Conservation (phyloP, 495 filamentous ascomycete species). For the Tuber melanosporum region DNA sequence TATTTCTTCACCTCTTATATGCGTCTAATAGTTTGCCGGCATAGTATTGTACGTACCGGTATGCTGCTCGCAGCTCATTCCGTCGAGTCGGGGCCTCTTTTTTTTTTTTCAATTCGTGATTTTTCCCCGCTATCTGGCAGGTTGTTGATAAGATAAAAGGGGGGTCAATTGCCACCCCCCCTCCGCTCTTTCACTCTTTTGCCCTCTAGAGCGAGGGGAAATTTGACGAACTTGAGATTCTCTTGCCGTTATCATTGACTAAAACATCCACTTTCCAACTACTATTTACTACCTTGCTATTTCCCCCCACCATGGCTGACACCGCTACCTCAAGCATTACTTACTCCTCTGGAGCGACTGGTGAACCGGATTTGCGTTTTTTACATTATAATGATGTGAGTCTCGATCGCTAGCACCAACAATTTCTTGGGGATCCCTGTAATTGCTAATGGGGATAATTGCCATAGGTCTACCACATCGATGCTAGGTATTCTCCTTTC, state of each 20-base stretch:
- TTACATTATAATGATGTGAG: conserved; percentile 83
- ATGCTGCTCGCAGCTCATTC: background rate
- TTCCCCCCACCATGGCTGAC: conserved; percentile 29
- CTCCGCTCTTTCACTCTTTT: background rate
- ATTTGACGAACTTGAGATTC: background rate
- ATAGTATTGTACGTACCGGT: background rate
- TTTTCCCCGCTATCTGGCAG: background rate
- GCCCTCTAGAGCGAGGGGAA: background rate
- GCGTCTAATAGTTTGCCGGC: background rate
- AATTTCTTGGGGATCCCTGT: background rate
- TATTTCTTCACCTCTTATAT: background rate
- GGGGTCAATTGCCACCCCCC: background rate
- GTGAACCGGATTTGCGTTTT: conserved; percentile 64
- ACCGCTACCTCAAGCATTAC: conserved; percentile 43
- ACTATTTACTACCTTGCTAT: conserved; percentile 25
- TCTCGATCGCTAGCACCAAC: background rate
- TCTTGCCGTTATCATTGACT: background rate
- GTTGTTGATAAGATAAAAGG: background rate
- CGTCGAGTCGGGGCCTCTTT: background rate
- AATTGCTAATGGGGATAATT: background rate
- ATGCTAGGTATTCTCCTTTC: conserved; percentile 41
- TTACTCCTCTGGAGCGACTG: conserved; percentile 49
- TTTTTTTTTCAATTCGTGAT: background rate
- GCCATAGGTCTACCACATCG: conserved; percentile 63
- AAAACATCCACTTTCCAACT: background rate